These are phyloP conservation scores for Leccinellum albellum DNA, from an alignment of 768 basidiomycete species.

Conservation along the genomic window DNA sequence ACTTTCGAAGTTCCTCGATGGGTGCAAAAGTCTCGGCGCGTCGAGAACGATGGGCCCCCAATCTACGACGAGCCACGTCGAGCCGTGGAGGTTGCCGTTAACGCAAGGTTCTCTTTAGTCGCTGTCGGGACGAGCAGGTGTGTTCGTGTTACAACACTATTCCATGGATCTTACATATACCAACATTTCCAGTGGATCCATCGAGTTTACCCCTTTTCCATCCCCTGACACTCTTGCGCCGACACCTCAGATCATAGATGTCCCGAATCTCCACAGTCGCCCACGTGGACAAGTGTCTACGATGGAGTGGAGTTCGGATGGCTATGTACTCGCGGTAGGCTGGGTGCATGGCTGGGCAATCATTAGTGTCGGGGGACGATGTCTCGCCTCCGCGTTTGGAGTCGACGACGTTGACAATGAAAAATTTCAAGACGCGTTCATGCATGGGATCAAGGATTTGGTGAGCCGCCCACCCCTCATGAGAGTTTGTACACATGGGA, in stretches of 20 bases:
- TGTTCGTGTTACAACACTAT: neutral
- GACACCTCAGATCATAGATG: constrained; percentile 54
- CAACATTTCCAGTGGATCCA: constrained; percentile 46
- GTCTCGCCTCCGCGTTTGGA: constrained; percentile 75
- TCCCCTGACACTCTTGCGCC: constrained; percentile 55
- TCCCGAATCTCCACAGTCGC: constrained; percentile 59
- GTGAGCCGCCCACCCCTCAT: constrained; percentile 39
- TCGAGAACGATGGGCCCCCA: constrained; percentile 45
- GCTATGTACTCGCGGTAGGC: constrained; percentile 90
- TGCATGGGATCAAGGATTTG: constrained; percentile 72
- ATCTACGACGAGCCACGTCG: constrained; percentile 63
- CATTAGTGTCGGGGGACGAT: constrained; percentile 85
- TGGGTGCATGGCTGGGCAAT: constrained; percentile 90
- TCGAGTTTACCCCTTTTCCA: constrained; percentile 69
- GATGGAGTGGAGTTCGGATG: constrained; percentile 93
- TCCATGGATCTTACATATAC: neutral
- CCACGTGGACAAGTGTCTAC: constrained; percentile 59
- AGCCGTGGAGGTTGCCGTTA: constrained; percentile 64
- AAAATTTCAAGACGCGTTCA: constrained; percentile 78
- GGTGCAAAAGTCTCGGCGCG: constrained; percentile 70
- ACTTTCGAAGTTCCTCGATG: constrained; percentile 69
- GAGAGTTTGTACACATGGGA: neutral
- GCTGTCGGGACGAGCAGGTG: constrained; percentile 77
- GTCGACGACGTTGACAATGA: constrained; percentile 60
- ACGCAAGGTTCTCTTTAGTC: constrained; percentile 75